phyloP scores from a whole-genome alignment of 805 yeast species.

The Naumovozyma baii region DNA sequence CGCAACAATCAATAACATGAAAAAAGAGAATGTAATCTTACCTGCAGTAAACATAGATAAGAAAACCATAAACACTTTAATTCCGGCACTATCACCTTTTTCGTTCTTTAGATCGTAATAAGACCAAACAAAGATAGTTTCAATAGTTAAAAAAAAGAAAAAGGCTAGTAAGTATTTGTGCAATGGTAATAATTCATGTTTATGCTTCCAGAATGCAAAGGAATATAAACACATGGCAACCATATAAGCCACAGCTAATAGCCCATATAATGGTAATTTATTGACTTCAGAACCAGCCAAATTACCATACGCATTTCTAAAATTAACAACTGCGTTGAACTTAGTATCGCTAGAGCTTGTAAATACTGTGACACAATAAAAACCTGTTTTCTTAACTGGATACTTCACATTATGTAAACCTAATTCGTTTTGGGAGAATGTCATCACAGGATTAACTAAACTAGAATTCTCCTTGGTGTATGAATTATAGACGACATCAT shows the following conservation, averaged over 20 bases:
- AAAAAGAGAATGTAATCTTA: constrained; percentile 80
- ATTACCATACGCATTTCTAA: constrained; percentile 87
- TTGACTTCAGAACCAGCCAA: constrained; percentile 87
- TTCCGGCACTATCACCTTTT: constrained; percentile 43
- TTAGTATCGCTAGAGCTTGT: constrained; percentile 34
- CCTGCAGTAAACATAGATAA: constrained; percentile 71
- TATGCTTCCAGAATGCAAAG: constrained; percentile 74
- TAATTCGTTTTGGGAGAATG: constrained; percentile 43
- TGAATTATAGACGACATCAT: constrained; percentile 32
- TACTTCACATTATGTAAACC: constrained; percentile 59
- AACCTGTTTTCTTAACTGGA: constrained; percentile 67
- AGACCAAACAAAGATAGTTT: constrained; percentile 83
- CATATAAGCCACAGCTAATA: constrained; percentile 73
- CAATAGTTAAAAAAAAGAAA: constrained; percentile 70
- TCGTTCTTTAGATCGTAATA: constrained; percentile 76
- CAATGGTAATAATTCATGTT: constrained; percentile 78
- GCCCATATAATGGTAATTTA: constrained; percentile 79
- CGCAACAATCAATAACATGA: constrained; percentile 72
- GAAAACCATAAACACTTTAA: constrained; percentile 66
- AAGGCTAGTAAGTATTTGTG: constrained; percentile 87
- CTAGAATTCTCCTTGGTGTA: constrained; percentile 46
- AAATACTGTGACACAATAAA: constrained; percentile 78
- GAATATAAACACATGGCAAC: constrained; percentile 75
- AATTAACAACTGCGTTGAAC: constrained; percentile 63
- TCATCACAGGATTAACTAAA: constrained; percentile 43